Percentiles rank a stretch among this genome's conserved stretches.
These are phyloP conservation scores for Russula foetens DNA, from an alignment of 768 basidiomycete genomes.

Conservation along the genomic window DNA sequence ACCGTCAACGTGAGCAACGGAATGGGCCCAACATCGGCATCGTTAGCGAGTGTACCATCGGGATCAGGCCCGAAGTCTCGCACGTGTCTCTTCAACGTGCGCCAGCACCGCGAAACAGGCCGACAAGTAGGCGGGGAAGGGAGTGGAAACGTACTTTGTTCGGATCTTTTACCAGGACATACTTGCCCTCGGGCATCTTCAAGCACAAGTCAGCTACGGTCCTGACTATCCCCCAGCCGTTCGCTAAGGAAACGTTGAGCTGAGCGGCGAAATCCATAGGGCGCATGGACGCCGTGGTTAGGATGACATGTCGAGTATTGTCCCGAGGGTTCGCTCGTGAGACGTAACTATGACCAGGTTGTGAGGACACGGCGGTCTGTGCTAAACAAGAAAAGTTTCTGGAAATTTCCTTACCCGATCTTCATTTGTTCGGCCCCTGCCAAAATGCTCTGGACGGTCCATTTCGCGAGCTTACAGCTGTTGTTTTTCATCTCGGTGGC, in stretches of 20 bases:
- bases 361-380: slow-evolving; percentile 7
- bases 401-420: slow-evolving; percentile 62
- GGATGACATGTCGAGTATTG: slow-evolving; percentile 89
- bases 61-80: not conserved
- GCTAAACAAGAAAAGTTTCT: not conserved
- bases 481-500: slow-evolving; percentile 99
- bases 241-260: slow-evolving; percentile 88
- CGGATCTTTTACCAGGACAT: slow-evolving; percentile 94
- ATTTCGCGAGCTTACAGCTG: slow-evolving; percentile 93
- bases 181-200: slow-evolving; percentile 98
- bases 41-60: not conserved
- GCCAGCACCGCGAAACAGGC: not conserved
- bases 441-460: slow-evolving; percentile 91
- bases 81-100: not conserved
- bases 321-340: slow-evolving; percentile 92
- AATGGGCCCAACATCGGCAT: slow-evolving; percentile 7
- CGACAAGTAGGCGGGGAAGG: not conserved
- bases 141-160: slow-evolving; percentile 65
- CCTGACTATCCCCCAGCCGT: slow-evolving; percentile 98
- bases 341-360: slow-evolving; percentile 61
- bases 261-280: slow-evolving; percentile 91
- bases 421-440: slow-evolving; percentile 96
- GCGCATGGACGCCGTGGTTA: slow-evolving; percentile 91
- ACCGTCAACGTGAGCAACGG: slow-evolving; percentile 9
- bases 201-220: slow-evolving; percentile 91